These are phyloP conservation scores for Dictyostelium citrinum DNA, from an alignment of 78 protist species.

Conservation along the genomic window DNA sequence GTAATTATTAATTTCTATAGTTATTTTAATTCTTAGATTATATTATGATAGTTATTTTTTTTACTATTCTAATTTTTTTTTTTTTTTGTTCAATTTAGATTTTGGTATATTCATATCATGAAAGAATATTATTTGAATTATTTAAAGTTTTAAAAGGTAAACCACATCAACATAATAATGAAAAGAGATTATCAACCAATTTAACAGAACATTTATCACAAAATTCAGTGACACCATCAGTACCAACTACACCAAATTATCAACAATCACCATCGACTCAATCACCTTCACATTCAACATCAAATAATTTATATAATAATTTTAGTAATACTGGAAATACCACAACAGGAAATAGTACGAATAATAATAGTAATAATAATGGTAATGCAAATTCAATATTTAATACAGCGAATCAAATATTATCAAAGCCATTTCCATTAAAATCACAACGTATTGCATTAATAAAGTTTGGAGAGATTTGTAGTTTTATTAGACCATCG, in stretches of 20 bases:
- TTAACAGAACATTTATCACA: background rate
- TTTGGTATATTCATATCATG: slow-evolving; percentile 71
- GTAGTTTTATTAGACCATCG: slow-evolving; percentile 55
- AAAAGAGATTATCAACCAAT: background rate
- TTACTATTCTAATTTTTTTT: background rate
- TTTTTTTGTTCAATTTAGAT: background rate
- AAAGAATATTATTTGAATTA: slow-evolving; percentile 75
- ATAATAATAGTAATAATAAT: background rate
- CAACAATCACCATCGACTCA: background rate
- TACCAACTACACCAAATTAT: background rate
- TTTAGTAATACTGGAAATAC: background rate
- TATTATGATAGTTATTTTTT: background rate
- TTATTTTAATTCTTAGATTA: no score
- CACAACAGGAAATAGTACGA: background rate
- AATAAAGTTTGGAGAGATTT: slow-evolving; percentile 79
- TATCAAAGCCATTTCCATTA: slow-evolving; percentile 52
- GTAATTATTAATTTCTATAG: background rate
- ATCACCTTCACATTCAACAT: background rate
- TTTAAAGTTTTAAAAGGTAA: slow-evolving; percentile 70
- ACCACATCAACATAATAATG: slow-evolving; percentile 3
- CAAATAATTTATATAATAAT: background rate
- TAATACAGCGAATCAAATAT: slow-evolving; percentile 15
- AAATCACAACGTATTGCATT: slow-evolving; percentile 78
- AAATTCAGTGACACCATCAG: background rate
- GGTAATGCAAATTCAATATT: slow-evolving; percentile 9